Conservation (phyloP, 768 basidiomycete species). For the Kwoniella dejecticola region DNA sequence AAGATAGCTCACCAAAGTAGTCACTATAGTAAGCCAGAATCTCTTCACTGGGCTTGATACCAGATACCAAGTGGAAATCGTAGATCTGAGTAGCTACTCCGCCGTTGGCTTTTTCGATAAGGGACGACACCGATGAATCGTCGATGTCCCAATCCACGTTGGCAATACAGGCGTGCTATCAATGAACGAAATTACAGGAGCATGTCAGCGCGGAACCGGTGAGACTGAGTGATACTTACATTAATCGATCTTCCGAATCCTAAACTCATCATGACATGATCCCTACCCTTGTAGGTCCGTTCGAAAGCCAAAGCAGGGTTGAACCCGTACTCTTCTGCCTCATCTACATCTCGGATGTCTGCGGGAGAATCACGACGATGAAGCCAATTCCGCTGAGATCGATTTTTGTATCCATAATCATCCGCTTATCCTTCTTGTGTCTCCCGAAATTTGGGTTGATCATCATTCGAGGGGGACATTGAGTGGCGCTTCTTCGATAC, state of each 20-base stretch:
- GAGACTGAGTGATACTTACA: not conserved
- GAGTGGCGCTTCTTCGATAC: not conserved
- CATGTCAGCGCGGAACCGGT: no score
- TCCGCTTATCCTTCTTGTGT: not conserved
- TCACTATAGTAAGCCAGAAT: conserved; percentile 9
- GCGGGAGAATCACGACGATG: not conserved
- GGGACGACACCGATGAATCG: not conserved
- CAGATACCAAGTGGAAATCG: not conserved
- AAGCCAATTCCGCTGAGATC: not conserved
- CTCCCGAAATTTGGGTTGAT: not conserved
- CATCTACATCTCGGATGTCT: not conserved
- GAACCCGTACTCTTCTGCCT: not conserved
- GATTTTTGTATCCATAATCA: not conserved
- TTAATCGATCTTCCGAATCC: conserved; percentile 4
- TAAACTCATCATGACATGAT: not conserved
- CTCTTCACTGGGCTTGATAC: conserved; percentile 7
- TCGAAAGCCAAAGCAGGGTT: not conserved
- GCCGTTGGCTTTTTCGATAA: not conserved
- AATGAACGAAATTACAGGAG: not conserved
- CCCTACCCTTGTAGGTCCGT: not conserved
- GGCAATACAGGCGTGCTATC: not conserved
- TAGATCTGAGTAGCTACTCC: not conserved
- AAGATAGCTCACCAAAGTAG: conserved; percentile 5
- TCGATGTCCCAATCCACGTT: conserved; percentile 1
- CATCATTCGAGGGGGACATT: not conserved